phyloP scores from a whole-genome alignment of 768 basidiomycete species.

The Auricularia cornea region DNA sequence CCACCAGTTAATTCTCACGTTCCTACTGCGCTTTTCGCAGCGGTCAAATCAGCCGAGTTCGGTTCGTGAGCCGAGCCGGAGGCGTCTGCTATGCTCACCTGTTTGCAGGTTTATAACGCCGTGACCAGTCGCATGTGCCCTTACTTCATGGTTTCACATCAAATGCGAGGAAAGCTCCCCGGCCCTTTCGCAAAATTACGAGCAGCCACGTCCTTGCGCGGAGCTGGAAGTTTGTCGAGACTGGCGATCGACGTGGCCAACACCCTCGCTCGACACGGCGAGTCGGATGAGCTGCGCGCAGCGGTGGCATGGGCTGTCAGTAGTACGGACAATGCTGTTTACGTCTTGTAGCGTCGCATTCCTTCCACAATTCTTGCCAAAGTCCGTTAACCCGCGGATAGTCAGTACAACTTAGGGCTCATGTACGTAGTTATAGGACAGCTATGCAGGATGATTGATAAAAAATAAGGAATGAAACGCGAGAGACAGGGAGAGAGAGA shows the following conservation, averaged over 20 bases:
- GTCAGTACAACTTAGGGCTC: neutral
- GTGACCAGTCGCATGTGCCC: conserved; percentile 60
- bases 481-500: neutral
- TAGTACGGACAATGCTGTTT: neutral
- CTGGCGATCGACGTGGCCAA: neutral
- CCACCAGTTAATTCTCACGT: conserved; percentile 44
- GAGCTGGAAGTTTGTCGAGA: neutral
- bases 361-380: neutral
- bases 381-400: neutral
- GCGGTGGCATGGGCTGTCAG: neutral
- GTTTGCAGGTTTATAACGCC: conserved; percentile 35
- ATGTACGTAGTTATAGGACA: neutral
- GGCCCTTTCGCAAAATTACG: conserved; percentile 29
- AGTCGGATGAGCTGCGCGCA: neutral
- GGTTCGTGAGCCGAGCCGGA: neutral
- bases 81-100: too few species aligned
- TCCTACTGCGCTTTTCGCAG: conserved; percentile 55
- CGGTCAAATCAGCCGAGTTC: conserved; percentile 26
- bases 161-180: conserved; percentile 57
- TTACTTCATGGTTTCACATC: conserved; percentile 72
- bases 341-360: neutral
- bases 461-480: neutral
- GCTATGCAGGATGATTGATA: neutral
- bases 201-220: neutral
- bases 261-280: neutral